These are phyloP conservation scores for Aspergillus coremiiformis DNA, from an alignment of 495 filamentous ascomycete species.

Conservation along the genomic window DNA sequence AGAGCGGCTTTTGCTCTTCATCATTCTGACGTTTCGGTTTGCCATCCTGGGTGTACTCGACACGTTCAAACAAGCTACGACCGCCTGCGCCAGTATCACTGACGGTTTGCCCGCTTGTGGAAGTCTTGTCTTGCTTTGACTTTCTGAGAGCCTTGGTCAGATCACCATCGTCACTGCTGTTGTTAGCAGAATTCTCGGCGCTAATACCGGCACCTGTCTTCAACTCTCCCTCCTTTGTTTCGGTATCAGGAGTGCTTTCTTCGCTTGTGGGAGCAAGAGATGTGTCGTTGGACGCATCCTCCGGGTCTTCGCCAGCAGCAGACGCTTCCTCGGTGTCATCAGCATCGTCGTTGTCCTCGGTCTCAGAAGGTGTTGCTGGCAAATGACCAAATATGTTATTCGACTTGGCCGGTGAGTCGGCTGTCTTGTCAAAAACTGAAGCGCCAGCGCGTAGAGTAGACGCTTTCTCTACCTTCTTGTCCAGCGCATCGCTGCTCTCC, in stretches of 20 bases:
- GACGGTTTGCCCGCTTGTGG: conserved; percentile 23
- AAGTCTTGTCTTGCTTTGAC: conserved; percentile 18
- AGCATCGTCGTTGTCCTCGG: conserved; percentile 35
- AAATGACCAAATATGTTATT: conserved; percentile 59
- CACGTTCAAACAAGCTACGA: conserved; percentile 53
- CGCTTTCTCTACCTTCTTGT: conserved; percentile 12
- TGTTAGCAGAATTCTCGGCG: conserved; percentile 14
- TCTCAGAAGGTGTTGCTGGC: conserved; percentile 47
- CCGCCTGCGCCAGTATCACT: conserved; percentile 25
- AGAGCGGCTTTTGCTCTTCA: conserved; percentile 18
- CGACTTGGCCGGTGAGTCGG: conserved; percentile 22
- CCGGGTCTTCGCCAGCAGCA: conserved; percentile 12
- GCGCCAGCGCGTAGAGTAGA: conserved; percentile 7
- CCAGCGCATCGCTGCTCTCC: conserved; percentile 6
- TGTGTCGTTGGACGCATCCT: conserved; percentile 4
- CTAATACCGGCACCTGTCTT: conserved; percentile 11
- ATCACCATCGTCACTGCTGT: conserved; percentile 23
- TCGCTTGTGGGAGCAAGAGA: conserved; percentile 13
- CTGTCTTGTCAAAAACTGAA: conserved; percentile 18
- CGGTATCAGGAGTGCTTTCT: conserved; percentile 20
- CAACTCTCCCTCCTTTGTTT: conserved; percentile 16
- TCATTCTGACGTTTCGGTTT: conserved; percentile 39
- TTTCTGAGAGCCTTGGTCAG: conserved; percentile 16
- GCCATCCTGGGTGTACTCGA: conserved; percentile 41
- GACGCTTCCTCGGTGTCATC: conserved; percentile 37